Conservation (phyloP, 2,329 filamentous ascomycete species). For the Epichloe brachyelytri region DNA sequence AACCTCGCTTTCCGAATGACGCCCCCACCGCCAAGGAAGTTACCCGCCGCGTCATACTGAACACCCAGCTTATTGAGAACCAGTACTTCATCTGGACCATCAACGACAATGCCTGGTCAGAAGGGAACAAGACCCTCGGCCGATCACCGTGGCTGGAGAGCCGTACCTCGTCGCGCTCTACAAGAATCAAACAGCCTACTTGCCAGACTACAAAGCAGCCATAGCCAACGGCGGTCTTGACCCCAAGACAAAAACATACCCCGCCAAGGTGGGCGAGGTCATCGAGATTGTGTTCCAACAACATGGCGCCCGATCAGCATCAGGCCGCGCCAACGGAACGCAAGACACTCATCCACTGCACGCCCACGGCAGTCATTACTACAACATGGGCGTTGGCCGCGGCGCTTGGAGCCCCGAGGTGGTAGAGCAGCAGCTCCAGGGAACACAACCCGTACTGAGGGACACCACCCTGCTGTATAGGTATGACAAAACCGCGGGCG, state of each 20-base stretch:
- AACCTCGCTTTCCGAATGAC: not conserved
- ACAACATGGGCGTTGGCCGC: slow-evolving; percentile 8
- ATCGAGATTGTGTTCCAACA: slow-evolving; percentile 39
- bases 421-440: slow-evolving; percentile 2
- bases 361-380: slow-evolving; percentile 8
- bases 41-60: not conserved
- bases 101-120: slow-evolving; percentile 31
- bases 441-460: slow-evolving; percentile 20
- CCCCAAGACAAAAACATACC: slow-evolving; percentile 34
- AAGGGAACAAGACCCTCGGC: slow-evolving; percentile 10
- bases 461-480: slow-evolving; percentile 43
- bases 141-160: not conserved
- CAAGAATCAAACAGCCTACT: slow-evolving; percentile 2
- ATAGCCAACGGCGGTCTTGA: slow-evolving; percentile 40
- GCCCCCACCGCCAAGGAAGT: not conserved
- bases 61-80: not conserved
- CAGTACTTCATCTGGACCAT: not conserved
- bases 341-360: slow-evolving; percentile 10
- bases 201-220: slow-evolving; percentile 38
- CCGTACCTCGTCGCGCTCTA: slow-evolving; percentile 9
- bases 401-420: slow-evolving; percentile 5
- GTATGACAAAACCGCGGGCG: slow-evolving; percentile 28
- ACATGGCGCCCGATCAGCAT: slow-evolving; percentile 12
- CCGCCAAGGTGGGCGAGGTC: slow-evolving; percentile 42
- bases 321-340: slow-evolving; percentile 14